Evolutionary conservation across 2,329 filamentous ascomycete genomes (phyloP).

Genomic region (Penicillium psychrosexuale): DNA sequence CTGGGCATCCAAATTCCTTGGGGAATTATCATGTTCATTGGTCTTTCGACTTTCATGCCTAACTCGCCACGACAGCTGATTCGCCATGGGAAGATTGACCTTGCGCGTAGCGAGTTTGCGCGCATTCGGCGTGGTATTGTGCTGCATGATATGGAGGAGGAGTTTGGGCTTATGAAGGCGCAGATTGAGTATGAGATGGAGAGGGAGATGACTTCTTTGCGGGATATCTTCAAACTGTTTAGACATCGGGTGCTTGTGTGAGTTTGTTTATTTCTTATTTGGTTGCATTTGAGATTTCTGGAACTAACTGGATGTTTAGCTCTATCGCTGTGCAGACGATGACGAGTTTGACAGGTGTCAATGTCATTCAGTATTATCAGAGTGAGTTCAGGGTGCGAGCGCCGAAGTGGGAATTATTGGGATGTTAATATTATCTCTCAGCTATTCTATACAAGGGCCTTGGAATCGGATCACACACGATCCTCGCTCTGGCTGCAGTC

Average conservation of each 20-base stretch:
- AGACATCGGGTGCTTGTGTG: constrained; percentile 52
- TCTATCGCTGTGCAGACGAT: constrained; percentile 58
- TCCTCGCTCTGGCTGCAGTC: constrained; percentile 54
- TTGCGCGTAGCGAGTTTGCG: constrained; percentile 49
- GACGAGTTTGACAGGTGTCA: constrained; percentile 57
- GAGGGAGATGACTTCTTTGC: constrained; percentile 52
- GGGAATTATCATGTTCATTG: constrained; percentile 55
- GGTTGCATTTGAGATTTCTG: background rate
- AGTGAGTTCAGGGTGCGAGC: background rate
- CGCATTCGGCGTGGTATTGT: constrained; percentile 49
- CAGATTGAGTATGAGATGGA: constrained; percentile 59
- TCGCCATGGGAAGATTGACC: constrained; percentile 48
- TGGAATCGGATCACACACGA: constrained; percentile 50
- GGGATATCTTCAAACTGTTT: constrained; percentile 53
- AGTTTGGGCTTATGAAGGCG: constrained; percentile 54
- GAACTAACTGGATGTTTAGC: constrained; percentile 21
- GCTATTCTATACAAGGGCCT: constrained; percentile 56
- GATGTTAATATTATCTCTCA: constrained; percentile 16
- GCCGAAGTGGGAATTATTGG: background rate
- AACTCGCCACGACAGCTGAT: constrained; percentile 55
- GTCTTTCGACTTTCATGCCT: constrained; percentile 55
- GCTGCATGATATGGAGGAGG: constrained; percentile 46
- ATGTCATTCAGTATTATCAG: constrained; percentile 51
- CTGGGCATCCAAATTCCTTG: constrained; percentile 56
- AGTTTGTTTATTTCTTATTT: constrained; percentile 13